Evolutionary conservation across 495 filamentous ascomycete genomes (phyloP).

Genomic region (Hypoxylon fuscum): DNA sequence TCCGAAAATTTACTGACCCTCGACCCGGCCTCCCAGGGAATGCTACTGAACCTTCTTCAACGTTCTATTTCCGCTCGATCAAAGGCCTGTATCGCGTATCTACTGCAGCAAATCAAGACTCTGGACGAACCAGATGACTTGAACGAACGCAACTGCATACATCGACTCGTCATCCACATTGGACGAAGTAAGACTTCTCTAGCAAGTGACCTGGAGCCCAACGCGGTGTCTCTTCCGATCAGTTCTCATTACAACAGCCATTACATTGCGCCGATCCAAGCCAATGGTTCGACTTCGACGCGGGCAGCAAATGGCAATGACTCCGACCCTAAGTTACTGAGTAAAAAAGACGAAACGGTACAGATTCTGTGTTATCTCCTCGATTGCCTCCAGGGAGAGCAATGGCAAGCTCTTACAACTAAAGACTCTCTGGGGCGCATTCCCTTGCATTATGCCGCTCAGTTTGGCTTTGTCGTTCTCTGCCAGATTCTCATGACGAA

Average conservation of each 20-base stretch:
- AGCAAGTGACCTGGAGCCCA: conserved; percentile 58
- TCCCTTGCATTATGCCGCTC: conserved; percentile 93
- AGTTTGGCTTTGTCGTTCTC: conserved; percentile 89
- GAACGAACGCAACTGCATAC: conserved; percentile 91
- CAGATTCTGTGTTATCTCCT: conserved; percentile 78
- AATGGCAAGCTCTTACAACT: conserved; percentile 71
- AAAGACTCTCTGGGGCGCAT: conserved; percentile 84
- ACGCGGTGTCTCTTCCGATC: conserved; percentile 57
- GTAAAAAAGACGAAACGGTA: conserved; percentile 76
- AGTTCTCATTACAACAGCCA: conserved; percentile 69
- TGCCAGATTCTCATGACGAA: conserved; percentile 87
- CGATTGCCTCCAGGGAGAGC: conserved; percentile 70
- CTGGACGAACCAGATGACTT: conserved; percentile 91
- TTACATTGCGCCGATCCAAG: conserved; percentile 72
- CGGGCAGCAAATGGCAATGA: conserved; percentile 52
- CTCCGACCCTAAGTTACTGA: conserved; percentile 66
- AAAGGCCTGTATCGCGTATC: conserved; percentile 69
- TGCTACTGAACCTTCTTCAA: conserved; percentile 84
- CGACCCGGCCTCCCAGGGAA: conserved; percentile 63
- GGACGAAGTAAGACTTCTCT: conserved; percentile 76
- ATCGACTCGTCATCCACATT: conserved; percentile 89
- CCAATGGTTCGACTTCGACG: conserved; percentile 64
- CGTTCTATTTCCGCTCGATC: conserved; percentile 79
- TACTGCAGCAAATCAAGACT: conserved; percentile 71
- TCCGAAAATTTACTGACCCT: conserved; percentile 63